Percentiles rank a stretch among this genome's conserved stretches.
Evolutionary conservation across 176 grass and related monocot species (phyloP).

Genomic region (Hyparrhenia diplandra): DNA sequence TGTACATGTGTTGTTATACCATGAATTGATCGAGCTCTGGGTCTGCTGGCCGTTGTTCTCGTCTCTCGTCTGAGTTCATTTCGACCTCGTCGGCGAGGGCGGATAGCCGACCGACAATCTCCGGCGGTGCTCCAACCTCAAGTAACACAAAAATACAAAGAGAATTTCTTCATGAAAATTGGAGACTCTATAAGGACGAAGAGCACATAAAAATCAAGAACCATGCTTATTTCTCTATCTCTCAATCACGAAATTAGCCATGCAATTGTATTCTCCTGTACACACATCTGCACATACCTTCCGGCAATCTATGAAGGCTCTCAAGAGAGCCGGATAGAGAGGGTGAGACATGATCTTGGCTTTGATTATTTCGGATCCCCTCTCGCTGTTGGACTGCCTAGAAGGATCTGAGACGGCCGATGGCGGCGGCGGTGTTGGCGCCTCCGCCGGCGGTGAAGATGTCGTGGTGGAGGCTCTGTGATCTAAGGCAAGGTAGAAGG

Average conservation of each 20-base stretch:
- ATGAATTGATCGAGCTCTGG: conserved; percentile 95
- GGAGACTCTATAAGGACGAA: background rate
- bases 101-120: conserved; percentile 50
- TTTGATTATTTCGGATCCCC: conserved; percentile 48
- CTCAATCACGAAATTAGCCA: background rate
- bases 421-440: background rate
- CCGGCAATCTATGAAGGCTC: conserved; percentile 74
- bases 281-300: conserved; percentile 45
- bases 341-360: conserved; percentile 75
- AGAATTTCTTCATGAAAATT: background rate
- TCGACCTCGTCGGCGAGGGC: conserved; percentile 49
- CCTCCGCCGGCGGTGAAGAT: background rate
- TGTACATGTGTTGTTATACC: conserved; percentile 24
- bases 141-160: conserved; percentile 10
- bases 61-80: conserved; percentile 19
- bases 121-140: conserved; percentile 75
- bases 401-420: conserved; percentile 11
- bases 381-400: conserved; percentile 7
- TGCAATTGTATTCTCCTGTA: background rate
- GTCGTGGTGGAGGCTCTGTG: conserved; percentile 15
- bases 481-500: conserved; percentile 33
- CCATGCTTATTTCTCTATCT: background rate
- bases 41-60: conserved; percentile 25
- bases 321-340: conserved; percentile 68
- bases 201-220: background rate